Percentiles rank a stretch among this genome's conserved stretches.
Conservation (phyloP, 371 early-diverging fungal species). For the Mucor plumbeus region DNA sequence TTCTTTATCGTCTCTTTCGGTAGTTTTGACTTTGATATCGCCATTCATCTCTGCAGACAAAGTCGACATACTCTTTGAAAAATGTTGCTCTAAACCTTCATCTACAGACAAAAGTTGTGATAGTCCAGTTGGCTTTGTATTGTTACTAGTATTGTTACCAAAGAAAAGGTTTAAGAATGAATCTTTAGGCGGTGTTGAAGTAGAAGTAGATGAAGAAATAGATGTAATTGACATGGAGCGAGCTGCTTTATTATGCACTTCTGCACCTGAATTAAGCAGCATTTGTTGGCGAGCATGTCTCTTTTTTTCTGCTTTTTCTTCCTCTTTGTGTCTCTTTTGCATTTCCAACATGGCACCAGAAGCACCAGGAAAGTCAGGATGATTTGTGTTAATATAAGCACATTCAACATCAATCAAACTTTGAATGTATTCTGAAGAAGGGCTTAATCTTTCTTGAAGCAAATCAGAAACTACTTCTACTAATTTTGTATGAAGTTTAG, state of each 20-base stretch:
- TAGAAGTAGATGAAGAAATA: conserved; percentile 3
- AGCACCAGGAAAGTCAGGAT: conserved; percentile 89
- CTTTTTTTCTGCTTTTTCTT: conserved; percentile 45
- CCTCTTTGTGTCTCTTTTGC: conserved; percentile 48
- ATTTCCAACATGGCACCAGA: conserved; percentile 72
- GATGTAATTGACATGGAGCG: conserved; percentile 33
- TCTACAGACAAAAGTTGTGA: conserved; percentile 16
- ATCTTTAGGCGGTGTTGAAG: conserved; percentile 21
- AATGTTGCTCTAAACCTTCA: neutral
- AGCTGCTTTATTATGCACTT: neutral
- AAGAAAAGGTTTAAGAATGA: conserved; percentile 75
- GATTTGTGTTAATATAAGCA: conserved; percentile 92
- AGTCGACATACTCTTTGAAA: conserved; percentile 2
- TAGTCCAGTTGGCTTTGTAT: conserved; percentile 10
- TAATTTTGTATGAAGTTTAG: conserved; percentile 77
- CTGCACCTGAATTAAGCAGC: neutral
- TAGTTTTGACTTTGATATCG: conserved; percentile 26
- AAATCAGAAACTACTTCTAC: conserved; percentile 81
- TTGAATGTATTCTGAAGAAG: conserved; percentile 77
- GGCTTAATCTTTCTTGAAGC: conserved; percentile 76
- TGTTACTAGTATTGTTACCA: conserved; percentile 34
- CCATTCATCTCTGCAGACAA: conserved; percentile 7
- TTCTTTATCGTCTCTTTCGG: conserved; percentile 82
- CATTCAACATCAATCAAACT: conserved; percentile 86
- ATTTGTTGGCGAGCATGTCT: conserved; percentile 25